Percentiles rank a stretch among this genome's conserved stretches.
These are phyloP conservation scores for Blepharisma japonicum DNA, from an alignment of 73 alveolate species.

Conservation along the genomic window DNA sequence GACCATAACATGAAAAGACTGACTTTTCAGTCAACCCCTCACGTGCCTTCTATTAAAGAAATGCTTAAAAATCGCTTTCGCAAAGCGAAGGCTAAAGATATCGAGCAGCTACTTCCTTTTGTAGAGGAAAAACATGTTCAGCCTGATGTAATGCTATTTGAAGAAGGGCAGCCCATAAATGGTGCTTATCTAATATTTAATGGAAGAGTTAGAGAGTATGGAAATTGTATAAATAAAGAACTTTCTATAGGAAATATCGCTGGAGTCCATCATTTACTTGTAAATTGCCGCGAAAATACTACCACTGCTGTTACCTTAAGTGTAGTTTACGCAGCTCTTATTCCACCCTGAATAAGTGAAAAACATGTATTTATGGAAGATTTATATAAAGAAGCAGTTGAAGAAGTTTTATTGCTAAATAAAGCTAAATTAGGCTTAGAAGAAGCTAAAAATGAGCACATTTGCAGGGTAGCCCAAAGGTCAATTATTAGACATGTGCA, in stretches of 20 bases:
- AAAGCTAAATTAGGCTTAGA: background rate
- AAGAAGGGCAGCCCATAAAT: slow-evolving; percentile 14
- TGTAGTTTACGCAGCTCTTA: slow-evolving; percentile 13
- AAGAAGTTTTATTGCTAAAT: slow-evolving; percentile 8
- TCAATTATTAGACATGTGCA: background rate
- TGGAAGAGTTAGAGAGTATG: background rate
- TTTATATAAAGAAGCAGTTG: slow-evolving; percentile 20
- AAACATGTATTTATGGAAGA: background rate
- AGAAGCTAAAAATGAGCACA: slow-evolving; percentile 21
- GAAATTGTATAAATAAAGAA: slow-evolving; percentile 18
- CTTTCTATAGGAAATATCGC: slow-evolving; percentile 16
- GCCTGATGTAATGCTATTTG: slow-evolving; percentile 2
- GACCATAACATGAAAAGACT: slow-evolving; percentile 7
- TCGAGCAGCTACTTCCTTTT: background rate
- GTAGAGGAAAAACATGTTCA: background rate
- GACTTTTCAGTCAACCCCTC: background rate
- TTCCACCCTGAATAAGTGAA: background rate
- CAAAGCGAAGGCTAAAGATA: background rate
- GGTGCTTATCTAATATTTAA: slow-evolving; percentile 16
- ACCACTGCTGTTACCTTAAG: background rate
- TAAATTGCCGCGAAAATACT: background rate
- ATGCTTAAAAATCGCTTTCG: background rate
- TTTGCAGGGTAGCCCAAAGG: background rate
- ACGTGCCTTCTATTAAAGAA: slow-evolving; percentile 10
- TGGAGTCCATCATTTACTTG: slow-evolving; percentile 21